Percentiles rank a stretch among this genome's conserved stretches.
phyloP scores from a whole-genome alignment of 2,329 filamentous ascomycete genomes.

The Fusarium sp. region DNA sequence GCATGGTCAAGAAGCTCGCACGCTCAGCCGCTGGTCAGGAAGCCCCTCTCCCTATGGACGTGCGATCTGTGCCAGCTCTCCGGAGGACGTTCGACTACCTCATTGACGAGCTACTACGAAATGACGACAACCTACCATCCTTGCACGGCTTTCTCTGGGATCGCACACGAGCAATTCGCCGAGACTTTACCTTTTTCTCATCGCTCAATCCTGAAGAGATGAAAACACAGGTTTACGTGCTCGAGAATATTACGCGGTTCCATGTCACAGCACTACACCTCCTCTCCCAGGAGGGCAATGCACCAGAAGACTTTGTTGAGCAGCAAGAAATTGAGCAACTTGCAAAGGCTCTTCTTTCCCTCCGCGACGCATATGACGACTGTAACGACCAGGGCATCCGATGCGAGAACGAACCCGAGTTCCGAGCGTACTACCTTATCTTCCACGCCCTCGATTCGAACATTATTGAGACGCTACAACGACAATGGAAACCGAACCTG shows the following conservation, averaged over 20 bases:
- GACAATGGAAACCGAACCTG: constrained; percentile 66
- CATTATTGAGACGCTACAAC: constrained; percentile 65
- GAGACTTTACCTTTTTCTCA: constrained; percentile 77
- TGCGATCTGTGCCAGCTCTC: constrained; percentile 70
- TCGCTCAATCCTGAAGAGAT: constrained; percentile 69
- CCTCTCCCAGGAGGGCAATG: constrained; percentile 67
- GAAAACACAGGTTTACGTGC: constrained; percentile 69
- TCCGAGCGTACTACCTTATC: constrained; percentile 73
- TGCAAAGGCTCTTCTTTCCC: constrained; percentile 72
- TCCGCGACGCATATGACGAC: constrained; percentile 75
- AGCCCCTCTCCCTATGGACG: constrained; percentile 75
- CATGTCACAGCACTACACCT: constrained; percentile 75
- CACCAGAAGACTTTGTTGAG: constrained; percentile 71
- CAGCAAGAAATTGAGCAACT: constrained; percentile 77
- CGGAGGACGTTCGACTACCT: constrained; percentile 73
- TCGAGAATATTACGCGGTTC: constrained; percentile 75
- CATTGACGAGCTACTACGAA: constrained; percentile 67
- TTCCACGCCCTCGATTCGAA: constrained; percentile 71
- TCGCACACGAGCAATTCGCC: constrained; percentile 73
- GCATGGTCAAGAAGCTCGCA: constrained; percentile 76
- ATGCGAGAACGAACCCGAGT: constrained; percentile 74
- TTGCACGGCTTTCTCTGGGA: constrained; percentile 77
- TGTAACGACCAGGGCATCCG: constrained; percentile 68
- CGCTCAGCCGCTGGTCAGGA: constrained; percentile 77
- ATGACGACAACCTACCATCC: constrained; percentile 65